A percentile compares a stretch with the other conserved stretches of the same genome.
These are phyloP conservation scores for Phialocephala sp. DNA, from an alignment of 2,329 filamentous ascomycete genomes.

Conservation along the genomic window DNA sequence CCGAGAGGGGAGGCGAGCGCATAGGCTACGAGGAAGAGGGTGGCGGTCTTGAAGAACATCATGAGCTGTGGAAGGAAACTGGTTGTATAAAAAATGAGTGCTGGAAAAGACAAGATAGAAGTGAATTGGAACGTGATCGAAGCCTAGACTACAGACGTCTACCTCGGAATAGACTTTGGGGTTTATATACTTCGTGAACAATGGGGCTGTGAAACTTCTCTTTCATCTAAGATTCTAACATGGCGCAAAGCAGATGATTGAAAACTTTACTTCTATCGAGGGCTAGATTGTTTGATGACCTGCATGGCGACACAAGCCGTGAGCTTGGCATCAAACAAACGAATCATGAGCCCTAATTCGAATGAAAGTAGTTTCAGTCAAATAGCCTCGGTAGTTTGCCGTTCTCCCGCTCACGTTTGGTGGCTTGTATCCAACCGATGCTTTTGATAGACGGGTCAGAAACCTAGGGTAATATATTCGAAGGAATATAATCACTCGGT, in stretches of 20 bases:
- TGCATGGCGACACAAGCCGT: background rate
- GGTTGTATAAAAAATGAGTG: no score
- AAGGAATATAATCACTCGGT: no score
- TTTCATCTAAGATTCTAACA: background rate
- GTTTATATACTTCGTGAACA: background rate
- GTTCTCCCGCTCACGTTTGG: background rate
- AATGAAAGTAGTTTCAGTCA: background rate
- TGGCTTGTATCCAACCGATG: background rate
- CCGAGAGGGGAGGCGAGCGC: conserved; percentile 4
- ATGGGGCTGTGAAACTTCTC: background rate
- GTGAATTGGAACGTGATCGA: background rate
- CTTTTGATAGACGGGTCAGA: background rate
- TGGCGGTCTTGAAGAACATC: background rate
- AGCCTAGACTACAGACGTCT: no score
- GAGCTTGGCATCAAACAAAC: background rate
- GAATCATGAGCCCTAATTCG: background rate
- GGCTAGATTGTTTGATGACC: background rate
- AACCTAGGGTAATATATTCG: background rate
- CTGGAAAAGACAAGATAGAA: background rate
- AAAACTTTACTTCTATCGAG: background rate
- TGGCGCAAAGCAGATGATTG: background rate
- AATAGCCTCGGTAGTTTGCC: conserved; percentile 1
- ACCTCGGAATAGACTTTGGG: background rate
- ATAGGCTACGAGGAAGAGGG: background rate
- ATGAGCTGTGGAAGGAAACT: background rate